These are phyloP conservation scores for Capsella bursapastoris DNA, from an alignment of 345 rosid genomes.

Conservation along the genomic window DNA sequence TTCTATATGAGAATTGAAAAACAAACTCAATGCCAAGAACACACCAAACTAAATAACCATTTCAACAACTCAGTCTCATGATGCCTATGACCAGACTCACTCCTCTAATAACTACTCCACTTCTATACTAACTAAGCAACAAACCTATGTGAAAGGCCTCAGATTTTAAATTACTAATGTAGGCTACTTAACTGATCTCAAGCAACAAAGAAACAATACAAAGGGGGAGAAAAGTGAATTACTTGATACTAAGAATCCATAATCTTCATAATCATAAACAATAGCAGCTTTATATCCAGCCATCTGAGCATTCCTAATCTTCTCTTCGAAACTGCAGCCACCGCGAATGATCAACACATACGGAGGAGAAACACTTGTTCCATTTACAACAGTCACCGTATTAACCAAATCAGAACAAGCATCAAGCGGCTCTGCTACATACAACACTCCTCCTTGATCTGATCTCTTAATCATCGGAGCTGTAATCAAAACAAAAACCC, in stretches of 20 bases:
- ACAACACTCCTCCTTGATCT: slow-evolving; percentile 68
- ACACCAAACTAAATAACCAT: neutral
- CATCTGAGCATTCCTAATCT: slow-evolving; percentile 79
- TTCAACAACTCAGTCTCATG: too few species aligned
- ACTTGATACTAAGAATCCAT: slow-evolving; percentile 81
- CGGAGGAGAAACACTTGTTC: slow-evolving; percentile 46
- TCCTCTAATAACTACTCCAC: too few species aligned
- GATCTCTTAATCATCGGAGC: slow-evolving; percentile 71
- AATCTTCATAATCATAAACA: slow-evolving; percentile 70
- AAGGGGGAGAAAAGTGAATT: slow-evolving; percentile 32
- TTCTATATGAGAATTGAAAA: neutral
- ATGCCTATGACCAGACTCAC: too few species aligned
- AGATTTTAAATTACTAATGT: too few species aligned
- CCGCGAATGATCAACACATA: slow-evolving; percentile 81
- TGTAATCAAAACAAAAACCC: slow-evolving; percentile 40
- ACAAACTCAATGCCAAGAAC: neutral
- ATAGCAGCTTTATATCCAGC: slow-evolving; percentile 87
- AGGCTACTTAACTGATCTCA: too few species aligned
- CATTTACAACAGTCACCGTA: slow-evolving; percentile 42
- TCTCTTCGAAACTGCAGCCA: slow-evolving; percentile 84
- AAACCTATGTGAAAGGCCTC: too few species aligned
- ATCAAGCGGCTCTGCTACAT: slow-evolving; percentile 73
- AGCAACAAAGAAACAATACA: slow-evolving; percentile 1
- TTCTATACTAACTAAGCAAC: too few species aligned
- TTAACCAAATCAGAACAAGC: slow-evolving; percentile 74